A percentile compares a stretch with the other conserved stretches of the same genome.
These are phyloP conservation scores for Lithocarpus polystachyus DNA, from an alignment of 306 rosid genomes.

Conservation along the genomic window DNA sequence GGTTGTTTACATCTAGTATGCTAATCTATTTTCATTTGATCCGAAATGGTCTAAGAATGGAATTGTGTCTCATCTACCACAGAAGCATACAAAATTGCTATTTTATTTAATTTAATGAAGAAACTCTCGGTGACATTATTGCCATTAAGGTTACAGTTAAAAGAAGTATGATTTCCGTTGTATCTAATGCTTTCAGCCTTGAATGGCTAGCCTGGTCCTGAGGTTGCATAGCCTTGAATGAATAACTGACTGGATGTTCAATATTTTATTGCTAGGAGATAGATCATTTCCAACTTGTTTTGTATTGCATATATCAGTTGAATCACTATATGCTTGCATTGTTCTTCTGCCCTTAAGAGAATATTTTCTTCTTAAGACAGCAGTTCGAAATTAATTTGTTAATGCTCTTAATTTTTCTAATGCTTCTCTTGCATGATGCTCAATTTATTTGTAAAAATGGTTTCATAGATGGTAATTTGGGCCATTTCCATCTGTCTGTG, in stretches of 20 bases:
- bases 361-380: not conserved
- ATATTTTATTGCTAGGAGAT: too few relatives aligned
- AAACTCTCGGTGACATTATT: too few relatives aligned
- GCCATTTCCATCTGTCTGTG: not conserved
- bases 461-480: not conserved
- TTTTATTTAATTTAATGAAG: too few relatives aligned
- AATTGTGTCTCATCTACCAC: not conserved
- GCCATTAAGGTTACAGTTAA: too few relatives aligned
- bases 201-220: too few relatives aligned
- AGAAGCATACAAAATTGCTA: not conserved
- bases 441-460: not conserved
- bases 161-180: too few relatives aligned
- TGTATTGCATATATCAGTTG: not conserved
- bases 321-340: not conserved
- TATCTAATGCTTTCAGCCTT: too few relatives aligned
- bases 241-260: too few relatives aligned
- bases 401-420: not conserved
- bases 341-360: not conserved
- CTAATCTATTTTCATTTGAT: too few relatives aligned
- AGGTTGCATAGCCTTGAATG: too few relatives aligned
- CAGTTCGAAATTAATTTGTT: not conserved
- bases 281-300: not conserved
- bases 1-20: too few relatives aligned
- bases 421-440: not conserved
- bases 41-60: not conserved